Conservation (phyloP, 2,329 filamentous ascomycete genomes). For the Aureobasidium pullulans region DNA sequence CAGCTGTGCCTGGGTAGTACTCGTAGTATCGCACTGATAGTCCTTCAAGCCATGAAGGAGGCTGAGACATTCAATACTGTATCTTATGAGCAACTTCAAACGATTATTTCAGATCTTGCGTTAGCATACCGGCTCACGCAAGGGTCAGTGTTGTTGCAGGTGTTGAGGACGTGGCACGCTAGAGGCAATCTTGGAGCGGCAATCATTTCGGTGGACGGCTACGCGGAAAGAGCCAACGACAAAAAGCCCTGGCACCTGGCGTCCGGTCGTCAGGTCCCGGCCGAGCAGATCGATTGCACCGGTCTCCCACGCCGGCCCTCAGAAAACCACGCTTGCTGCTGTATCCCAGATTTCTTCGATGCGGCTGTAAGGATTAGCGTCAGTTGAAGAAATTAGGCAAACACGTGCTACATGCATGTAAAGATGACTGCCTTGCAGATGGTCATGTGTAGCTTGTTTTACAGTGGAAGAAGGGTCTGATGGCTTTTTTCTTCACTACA, state of each 20-base stretch:
- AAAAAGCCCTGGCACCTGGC: neutral
- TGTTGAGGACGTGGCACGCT: neutral
- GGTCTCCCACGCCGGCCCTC: neutral
- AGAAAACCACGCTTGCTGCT: neutral
- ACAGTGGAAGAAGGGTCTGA: neutral
- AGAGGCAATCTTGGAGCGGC: neutral
- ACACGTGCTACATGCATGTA: conserved; percentile 10
- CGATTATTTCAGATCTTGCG: neutral
- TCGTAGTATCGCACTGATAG: too few relatives aligned
- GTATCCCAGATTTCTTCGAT: neutral
- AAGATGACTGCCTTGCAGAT: conserved; percentile 4
- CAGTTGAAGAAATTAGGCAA: neutral
- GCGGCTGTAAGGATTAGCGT: neutral
- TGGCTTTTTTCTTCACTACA: neutral
- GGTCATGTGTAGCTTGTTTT: conserved; percentile 2
- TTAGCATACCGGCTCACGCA: neutral
- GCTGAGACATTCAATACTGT: conserved; percentile 6
- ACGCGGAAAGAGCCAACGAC: conserved; percentile 1
- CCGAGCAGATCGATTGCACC: neutral
- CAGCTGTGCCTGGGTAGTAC: neutral
- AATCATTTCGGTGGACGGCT: conserved; percentile 7
- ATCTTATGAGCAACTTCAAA: neutral
- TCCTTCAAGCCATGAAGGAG: neutral
- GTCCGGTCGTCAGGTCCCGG: conserved; percentile 1
- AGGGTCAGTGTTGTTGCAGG: neutral